Base-by-base conservation (phyloP, 2,329 filamentous ascomycete genomes). In the Penicillium sp. region DNA sequence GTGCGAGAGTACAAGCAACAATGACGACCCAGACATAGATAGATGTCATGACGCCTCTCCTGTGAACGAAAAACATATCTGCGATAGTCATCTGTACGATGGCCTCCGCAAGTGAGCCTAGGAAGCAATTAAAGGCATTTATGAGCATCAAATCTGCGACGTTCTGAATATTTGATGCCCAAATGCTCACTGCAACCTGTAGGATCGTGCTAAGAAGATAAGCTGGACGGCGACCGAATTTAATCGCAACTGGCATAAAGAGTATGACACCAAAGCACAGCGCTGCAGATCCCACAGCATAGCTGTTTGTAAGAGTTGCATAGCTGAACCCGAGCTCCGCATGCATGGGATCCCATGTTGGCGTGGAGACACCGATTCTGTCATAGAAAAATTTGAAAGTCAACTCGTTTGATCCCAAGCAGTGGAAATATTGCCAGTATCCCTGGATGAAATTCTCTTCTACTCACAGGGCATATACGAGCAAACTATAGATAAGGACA, bases 51-150 rank as follows among this genome's bases (percentile, higher is more conserved):
- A 70, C 64, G 0, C 75, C 79, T 16, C 75, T 71, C 49, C 81
- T 68, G 46, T 81, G 78, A 2, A 81, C 70, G 54, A 81, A 81
- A 63, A 76, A 81, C 36, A 82, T 47, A 58, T 81, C 78, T 10
- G 74, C 72, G 11, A 81, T 72, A 0, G 77, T 80, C 65, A 80
- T 76, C 50, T 80, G 77, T 0, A 79, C 73, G 18, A 81, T 65
- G 0, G 69, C 68, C 60, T 81, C 79, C 28, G 67, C 68, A 0
- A 79, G 51, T 6, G 77, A 75, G 2, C 79, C 80, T 3, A 73
- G 62, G 18, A 79, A 67, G 29, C 80, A 75, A n/a, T 66, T 66
- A 14, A 81, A 37, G 0, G 77, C 56, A 55, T 81, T 80, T 34
- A 73, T 69, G 0, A 72, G 62, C 62, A 79, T 75, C 44, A 79